phyloP scores from a whole-genome alignment of 169 alveolate species.

The Nephromyces sp. region DNA sequence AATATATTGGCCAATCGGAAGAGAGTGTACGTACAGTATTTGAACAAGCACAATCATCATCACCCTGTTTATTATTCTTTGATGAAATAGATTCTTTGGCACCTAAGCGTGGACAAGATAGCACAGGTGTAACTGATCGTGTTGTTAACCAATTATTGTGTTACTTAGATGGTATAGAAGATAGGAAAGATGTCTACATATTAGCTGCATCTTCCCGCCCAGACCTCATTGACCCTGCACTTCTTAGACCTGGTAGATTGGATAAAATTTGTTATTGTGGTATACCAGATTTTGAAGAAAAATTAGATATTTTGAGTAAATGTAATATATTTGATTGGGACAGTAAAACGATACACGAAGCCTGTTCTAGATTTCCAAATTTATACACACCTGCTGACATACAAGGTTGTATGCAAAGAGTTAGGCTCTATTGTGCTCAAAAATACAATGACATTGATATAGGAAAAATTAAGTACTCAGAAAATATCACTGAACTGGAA shows the following conservation, averaged over 20 bases:
- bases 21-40: slow-evolving; percentile 89
- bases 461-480: no score
- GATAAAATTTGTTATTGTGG: slow-evolving; percentile 13
- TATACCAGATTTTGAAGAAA: background rate
- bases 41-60: slow-evolving; percentile 88
- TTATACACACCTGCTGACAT: background rate
- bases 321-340: background rate
- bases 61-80: slow-evolving; percentile 95
- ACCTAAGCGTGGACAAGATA: slow-evolving; percentile 62
- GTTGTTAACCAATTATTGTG: slow-evolving; percentile 74
- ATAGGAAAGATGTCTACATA: slow-evolving; percentile 71
- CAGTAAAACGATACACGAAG: no score
- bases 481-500: no score
- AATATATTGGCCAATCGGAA: slow-evolving; percentile 97
- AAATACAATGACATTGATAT: no score
- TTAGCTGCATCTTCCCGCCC: slow-evolving; percentile 98
- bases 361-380: background rate
- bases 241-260: slow-evolving; percentile 91
- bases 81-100: slow-evolving; percentile 95
- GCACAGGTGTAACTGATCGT: slow-evolving; percentile 80
- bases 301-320: background rate
- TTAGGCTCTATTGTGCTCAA: no score
- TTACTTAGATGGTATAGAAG: slow-evolving; percentile 57
- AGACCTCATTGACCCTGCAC: slow-evolving; percentile 96
- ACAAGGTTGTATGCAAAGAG: no score